phyloP scores from a whole-genome alignment of 208 protist species.

The Trypanosoma caninum region DNA sequence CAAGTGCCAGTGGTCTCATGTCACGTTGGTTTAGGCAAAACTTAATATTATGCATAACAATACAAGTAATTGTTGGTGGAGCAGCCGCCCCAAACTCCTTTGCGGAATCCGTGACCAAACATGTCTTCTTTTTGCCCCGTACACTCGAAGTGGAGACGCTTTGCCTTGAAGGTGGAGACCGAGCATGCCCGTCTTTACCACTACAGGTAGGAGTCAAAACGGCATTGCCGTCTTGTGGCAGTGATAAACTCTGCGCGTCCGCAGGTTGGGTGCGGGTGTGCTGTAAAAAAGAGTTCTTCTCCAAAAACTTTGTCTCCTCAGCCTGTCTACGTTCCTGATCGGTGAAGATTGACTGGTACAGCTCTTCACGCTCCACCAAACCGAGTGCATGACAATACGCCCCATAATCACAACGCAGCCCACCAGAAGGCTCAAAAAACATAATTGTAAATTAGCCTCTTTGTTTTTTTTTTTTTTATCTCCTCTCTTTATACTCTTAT shows the following conservation, averaged over 20 bases:
- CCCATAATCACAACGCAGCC: slow-evolving; percentile 79
- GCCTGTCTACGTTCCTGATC: slow-evolving; percentile 19
- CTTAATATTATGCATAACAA: slow-evolving; percentile 62
- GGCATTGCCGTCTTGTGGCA: background rate
- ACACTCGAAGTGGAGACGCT: background rate
- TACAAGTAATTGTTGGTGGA: slow-evolving; percentile 41
- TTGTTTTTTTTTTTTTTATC: slow-evolving; percentile 1
- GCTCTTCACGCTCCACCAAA: slow-evolving; percentile 79
- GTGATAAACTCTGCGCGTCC: background rate
- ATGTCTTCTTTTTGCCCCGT: slow-evolving; percentile 6
- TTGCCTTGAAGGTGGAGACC: slow-evolving; percentile 4
- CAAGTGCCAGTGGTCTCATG: slow-evolving; percentile 73
- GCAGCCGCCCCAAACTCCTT: background rate
- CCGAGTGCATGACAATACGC: slow-evolving; percentile 84
- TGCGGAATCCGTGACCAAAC: background rate
- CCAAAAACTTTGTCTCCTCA: slow-evolving; percentile 7
- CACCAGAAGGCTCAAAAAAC: slow-evolving; percentile 86
- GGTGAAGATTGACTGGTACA: slow-evolving; percentile 62
- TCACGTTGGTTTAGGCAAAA: slow-evolving; percentile 88
- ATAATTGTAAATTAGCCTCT: slow-evolving; percentile 27
- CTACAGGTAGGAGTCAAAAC: background rate
- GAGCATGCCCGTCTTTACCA: too few relatives aligned
- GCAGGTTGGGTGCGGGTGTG: too few relatives aligned
- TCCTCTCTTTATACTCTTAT: too few relatives aligned
- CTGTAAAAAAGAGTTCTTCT: too few relatives aligned